phyloP scores from a whole-genome alignment of 768 basidiomycete species.

The Pulveroboletus sp. region DNA sequence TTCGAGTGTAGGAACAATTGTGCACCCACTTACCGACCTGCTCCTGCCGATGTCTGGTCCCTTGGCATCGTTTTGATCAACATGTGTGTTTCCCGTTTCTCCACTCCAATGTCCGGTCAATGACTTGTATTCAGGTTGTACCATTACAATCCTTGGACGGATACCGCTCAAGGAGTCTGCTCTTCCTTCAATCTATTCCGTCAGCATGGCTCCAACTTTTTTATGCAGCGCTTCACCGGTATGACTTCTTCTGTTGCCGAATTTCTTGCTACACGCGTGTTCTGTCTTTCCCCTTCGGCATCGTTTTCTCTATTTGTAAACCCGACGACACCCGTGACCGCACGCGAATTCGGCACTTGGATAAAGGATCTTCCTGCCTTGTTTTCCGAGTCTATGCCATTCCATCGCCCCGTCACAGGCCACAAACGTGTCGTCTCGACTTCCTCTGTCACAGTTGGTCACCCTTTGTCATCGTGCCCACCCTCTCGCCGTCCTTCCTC shows the following conservation, averaged over 20 bases:
- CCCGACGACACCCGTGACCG: conserved; percentile 49
- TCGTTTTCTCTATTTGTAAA: conserved; percentile 18
- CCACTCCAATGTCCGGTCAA: not conserved
- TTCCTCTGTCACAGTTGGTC: conserved; percentile 57
- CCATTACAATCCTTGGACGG: conserved; percentile 98
- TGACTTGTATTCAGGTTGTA: conserved; percentile 64
- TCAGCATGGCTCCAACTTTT: conserved; percentile 77
- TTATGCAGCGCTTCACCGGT: conserved; percentile 86
- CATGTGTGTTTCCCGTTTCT: conserved; percentile 54
- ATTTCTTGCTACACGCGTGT: conserved; percentile 80
- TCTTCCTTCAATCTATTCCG: conserved; percentile 81
- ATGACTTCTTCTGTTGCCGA: conserved; percentile 86
- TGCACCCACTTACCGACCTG: conserved; percentile 90
- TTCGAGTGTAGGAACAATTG: conserved; percentile 98
- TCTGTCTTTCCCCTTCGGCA: conserved; percentile 70
- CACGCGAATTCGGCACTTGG: conserved; percentile 86
- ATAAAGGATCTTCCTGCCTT: conserved; percentile 75
- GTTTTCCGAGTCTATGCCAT: conserved; percentile 43
- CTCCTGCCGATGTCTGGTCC: conserved; percentile 98
- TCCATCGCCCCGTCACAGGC: conserved; percentile 29
- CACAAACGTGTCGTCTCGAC: conserved; percentile 60
- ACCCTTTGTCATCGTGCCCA: conserved; percentile 61
- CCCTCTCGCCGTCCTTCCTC: conserved; percentile 72
- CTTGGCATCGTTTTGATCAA: conserved; percentile 99
- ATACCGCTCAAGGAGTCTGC: conserved; percentile 80